Percentiles rank a stretch among this genome's conserved stretches.
Conservation (phyloP, 1,284 basidiomycete genomes). For the Ceratobasidium papillatum region DNA sequence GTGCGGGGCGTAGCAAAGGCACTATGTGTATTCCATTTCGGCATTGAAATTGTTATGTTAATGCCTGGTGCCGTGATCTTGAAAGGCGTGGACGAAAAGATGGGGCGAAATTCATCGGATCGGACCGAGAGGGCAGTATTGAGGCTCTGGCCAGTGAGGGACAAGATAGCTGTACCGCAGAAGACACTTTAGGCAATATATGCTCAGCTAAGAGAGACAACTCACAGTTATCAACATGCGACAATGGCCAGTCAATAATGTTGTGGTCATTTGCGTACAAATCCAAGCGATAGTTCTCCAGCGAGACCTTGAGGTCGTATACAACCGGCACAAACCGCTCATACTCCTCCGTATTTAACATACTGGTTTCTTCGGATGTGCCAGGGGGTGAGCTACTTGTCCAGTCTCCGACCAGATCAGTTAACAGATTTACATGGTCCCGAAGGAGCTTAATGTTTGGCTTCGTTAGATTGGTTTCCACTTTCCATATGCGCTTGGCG, state of each 20-base stretch:
- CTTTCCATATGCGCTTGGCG: slow-evolving; percentile 75
- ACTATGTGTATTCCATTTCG: slow-evolving; percentile 87
- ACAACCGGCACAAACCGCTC: slow-evolving; percentile 83
- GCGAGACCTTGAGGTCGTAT: slow-evolving; percentile 74
- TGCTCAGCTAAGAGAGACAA: slow-evolving; percentile 34
- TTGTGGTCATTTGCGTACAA: slow-evolving; percentile 95
- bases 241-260: slow-evolving; percentile 87
- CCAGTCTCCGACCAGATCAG: slow-evolving; percentile 91
- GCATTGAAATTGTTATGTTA: slow-evolving; percentile 69
- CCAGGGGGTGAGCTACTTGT: slow-evolving; percentile 69
- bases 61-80: slow-evolving; percentile 68
- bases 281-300: slow-evolving; percentile 80
- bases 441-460: slow-evolving; percentile 81
- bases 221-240: slow-evolving; percentile 81
- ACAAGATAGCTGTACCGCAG: slow-evolving; percentile 69
- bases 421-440: slow-evolving; percentile 92
- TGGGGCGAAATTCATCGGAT: slow-evolving; percentile 76
- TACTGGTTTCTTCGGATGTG: background rate
- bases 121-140: slow-evolving; percentile 66
- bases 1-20: slow-evolving; percentile 64
- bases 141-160: slow-evolving; percentile 67
- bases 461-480: slow-evolving; percentile 72
- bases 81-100: slow-evolving; percentile 74
- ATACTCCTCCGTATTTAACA: slow-evolving; percentile 62
- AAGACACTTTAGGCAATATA: slow-evolving; percentile 15